Evolutionary conservation across 2,329 filamentous ascomycete genomes (phyloP).

Genomic region (Akanthomyces lecanii): DNA sequence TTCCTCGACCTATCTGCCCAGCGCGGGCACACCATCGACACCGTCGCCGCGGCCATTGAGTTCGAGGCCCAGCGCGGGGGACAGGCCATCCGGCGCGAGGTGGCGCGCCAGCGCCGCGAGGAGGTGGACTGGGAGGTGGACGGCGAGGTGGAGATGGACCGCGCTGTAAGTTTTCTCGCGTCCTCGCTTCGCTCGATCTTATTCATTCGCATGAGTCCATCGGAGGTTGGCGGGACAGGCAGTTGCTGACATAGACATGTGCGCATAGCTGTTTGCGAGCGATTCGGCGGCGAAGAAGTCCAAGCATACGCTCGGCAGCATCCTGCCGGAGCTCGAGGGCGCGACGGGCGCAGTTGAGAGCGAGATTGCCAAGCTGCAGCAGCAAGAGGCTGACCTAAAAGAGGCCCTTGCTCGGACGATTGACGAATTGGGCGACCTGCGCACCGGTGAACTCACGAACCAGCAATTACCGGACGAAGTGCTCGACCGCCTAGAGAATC

Average conservation of each 20-base stretch:
- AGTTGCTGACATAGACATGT: background rate
- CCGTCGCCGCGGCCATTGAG: conserved; percentile 60
- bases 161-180: conserved; percentile 40
- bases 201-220: background rate
- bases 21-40: conserved; percentile 64
- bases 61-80: conserved; percentile 60
- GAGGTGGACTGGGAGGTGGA: conserved; percentile 54
- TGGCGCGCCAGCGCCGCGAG: conserved; percentile 49
- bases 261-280: conserved; percentile 54
- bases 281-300: conserved; percentile 40
- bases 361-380: conserved; percentile 62
- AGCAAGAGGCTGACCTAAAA: conserved; percentile 58
- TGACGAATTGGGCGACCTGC: conserved; percentile 73
- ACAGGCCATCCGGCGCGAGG: conserved; percentile 51
- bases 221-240: too few species aligned
- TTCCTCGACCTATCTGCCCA: conserved; percentile 78
- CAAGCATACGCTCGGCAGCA: conserved; percentile 58
- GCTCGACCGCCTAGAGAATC: conserved; percentile 55
- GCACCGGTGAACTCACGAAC: conserved; percentile 72
- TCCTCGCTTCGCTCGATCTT: conserved; percentile 1
- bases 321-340: conserved; percentile 65
- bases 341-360: conserved; percentile 62
- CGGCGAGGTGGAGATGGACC: conserved; percentile 60
- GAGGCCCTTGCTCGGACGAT: conserved; percentile 61
- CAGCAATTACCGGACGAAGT: conserved; percentile 61